Percentiles rank a stretch among this genome's conserved stretches.
These are phyloP conservation scores for Cyphellophora attinorum DNA, from an alignment of 2,329 filamentous ascomycete genomes.

Conservation along the genomic window DNA sequence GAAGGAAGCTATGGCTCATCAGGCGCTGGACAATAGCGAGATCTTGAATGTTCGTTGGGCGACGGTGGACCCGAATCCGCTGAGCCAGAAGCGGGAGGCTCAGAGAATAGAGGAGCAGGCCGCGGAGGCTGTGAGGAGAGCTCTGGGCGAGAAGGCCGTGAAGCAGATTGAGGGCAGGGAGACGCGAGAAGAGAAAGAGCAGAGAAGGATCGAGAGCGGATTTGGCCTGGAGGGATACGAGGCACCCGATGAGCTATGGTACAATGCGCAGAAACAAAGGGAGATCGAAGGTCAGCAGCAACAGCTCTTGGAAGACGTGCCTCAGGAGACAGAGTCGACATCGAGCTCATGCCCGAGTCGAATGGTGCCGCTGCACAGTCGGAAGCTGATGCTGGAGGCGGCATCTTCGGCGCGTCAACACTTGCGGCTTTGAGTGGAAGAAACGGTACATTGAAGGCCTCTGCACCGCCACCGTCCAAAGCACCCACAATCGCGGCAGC, in stretches of 20 bases:
- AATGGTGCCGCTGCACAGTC: too few relatives aligned
- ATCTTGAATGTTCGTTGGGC: constrained; percentile 95
- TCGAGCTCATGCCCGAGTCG: too few relatives aligned
- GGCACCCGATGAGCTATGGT: constrained; percentile 89
- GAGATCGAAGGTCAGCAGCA: constrained; percentile 53
- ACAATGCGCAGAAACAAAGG: constrained; percentile 64
- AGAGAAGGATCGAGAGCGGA: constrained; percentile 70
- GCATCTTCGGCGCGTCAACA: constrained; percentile 75
- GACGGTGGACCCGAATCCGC: constrained; percentile 89
- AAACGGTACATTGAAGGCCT: constrained; percentile 25
- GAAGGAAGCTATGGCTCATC: constrained; percentile 92
- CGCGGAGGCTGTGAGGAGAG: constrained; percentile 80
- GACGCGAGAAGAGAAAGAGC: constrained; percentile 73
- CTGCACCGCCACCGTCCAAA: constrained; percentile 34
- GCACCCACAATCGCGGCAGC: constrained; percentile 41
- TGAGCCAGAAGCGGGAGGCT: constrained; percentile 86
- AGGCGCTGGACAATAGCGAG: constrained; percentile 82
- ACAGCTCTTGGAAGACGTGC: too few relatives aligned
- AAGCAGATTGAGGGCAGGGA: constrained; percentile 90
- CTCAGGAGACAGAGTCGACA: too few relatives aligned
- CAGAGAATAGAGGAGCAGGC: constrained; percentile 88
- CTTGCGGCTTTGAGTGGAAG: constrained; percentile 64
- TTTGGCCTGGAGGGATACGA: constrained; percentile 90
- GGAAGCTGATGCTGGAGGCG: constrained; percentile 38
- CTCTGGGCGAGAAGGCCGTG: constrained; percentile 80